These are phyloP conservation scores for Scedosporium aurantiacum DNA, from an alignment of 2,329 filamentous ascomycete genomes.

Conservation along the genomic window DNA sequence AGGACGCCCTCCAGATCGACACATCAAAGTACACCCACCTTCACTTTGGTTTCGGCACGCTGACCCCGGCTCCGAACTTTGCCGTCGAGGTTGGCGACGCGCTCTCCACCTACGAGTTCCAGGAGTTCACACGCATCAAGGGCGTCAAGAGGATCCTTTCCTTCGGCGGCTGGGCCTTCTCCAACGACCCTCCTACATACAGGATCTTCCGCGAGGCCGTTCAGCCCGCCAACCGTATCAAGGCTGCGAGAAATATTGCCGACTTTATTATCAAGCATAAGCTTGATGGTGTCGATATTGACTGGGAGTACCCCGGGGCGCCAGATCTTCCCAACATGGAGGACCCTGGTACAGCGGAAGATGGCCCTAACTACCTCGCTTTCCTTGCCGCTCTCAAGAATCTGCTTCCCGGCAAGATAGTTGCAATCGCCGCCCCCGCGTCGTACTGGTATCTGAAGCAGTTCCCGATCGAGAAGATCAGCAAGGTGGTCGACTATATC, in stretches of 20 bases:
- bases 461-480: slow-evolving; percentile 23
- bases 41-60: slow-evolving; percentile 21
- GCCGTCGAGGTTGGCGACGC: slow-evolving; percentile 11
- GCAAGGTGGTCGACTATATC: slow-evolving; percentile 19
- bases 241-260: slow-evolving; percentile 20
- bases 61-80: slow-evolving; percentile 13
- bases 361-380: slow-evolving; percentile 20
- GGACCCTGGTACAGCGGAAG: slow-evolving; percentile 11
- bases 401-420: slow-evolving; percentile 12
- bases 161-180: slow-evolving; percentile 25
- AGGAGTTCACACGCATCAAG: slow-evolving; percentile 17
- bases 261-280: slow-evolving; percentile 20
- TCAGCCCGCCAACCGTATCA: slow-evolving; percentile 10
- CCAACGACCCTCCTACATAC: slow-evolving; percentile 15
- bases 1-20: slow-evolving; percentile 14
- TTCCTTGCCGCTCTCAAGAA: slow-evolving; percentile 16
- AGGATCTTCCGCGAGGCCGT: slow-evolving; percentile 17
- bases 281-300: slow-evolving; percentile 28
- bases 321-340: not conserved
- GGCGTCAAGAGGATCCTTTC: slow-evolving; percentile 22
- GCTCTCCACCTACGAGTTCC: slow-evolving; percentile 15
- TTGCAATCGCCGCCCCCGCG: slow-evolving; percentile 26
- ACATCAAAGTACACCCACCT: slow-evolving; percentile 18
- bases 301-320: slow-evolving; percentile 33
- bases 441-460: slow-evolving; percentile 27